phyloP scores from a whole-genome alignment of 2,329 filamentous ascomycete genomes.

The Stromatinia cepivora region DNA sequence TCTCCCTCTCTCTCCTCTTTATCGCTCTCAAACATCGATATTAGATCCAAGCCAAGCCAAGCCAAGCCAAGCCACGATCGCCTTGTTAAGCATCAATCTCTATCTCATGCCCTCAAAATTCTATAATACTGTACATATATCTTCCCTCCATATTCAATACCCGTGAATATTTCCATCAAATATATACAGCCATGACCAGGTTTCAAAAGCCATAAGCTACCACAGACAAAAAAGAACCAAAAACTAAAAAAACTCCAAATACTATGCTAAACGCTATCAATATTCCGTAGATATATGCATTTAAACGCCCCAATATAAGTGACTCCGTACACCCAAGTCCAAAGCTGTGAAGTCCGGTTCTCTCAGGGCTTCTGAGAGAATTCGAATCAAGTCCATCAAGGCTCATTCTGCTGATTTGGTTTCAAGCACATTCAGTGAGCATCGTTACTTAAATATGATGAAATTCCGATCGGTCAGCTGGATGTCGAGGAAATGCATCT shows the following conservation, averaged over 20 bases:
- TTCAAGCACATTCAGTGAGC: neutral
- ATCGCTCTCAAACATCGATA: neutral
- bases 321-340: constrained; percentile 1
- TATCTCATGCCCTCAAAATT: neutral
- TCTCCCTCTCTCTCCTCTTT: neutral
- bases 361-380: neutral
- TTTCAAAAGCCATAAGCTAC: neutral
- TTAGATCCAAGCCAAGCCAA: too few relatives aligned
- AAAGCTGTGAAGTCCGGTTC: neutral
- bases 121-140: neutral
- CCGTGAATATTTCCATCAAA: neutral
- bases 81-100: neutral
- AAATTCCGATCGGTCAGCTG: constrained; percentile 45
- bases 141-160: neutral
- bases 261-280: constrained; percentile 19
- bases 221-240: neutral
- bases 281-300: constrained; percentile 15
- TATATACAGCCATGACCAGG: neutral
- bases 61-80: neutral
- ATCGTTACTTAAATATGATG: neutral
- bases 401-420: constrained; percentile 11
- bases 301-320: neutral
- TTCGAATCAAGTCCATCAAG: constrained; percentile 20
- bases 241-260: neutral
- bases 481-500: constrained; percentile 50